Evolutionary conservation across 1,284 basidiomycete genomes (phyloP), one percentile per base, ranked within the genome.

Genomic region (Farysia itapuensis): DNA sequence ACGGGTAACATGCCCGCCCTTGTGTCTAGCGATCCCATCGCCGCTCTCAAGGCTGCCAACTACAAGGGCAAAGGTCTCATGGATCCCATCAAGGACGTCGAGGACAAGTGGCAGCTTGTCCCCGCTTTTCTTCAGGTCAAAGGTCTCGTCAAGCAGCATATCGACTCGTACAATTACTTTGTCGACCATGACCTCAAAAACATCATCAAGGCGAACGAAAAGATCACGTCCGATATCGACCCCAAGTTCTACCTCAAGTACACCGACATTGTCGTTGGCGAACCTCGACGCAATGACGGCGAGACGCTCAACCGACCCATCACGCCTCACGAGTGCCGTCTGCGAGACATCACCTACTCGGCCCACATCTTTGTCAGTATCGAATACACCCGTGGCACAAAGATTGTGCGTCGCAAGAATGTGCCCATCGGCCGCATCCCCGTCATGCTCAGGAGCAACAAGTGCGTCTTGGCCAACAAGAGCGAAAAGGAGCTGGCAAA

Each of bases 91-190:
- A 82, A 82, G 70, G 70, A 74, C 6, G 80, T 83, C 36, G 79
- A 82, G 45, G 74, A 75, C 65, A 75, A 75, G 39, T 77, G 74
- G 74, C 47, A 73, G 46, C 64, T 77, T 14, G 41, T 77, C 18
- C 74, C 73, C 18, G 74, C 74, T 23, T 77, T 70, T 39, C 45
- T 77, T 14, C 70, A 77, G 38, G 73, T 74, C 43, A 77, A 77
- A 39, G 74, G 74, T 22, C 56, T 77, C 13, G 74, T 77, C 54
- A 98, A 98, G 80, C 95, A 99, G 77, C 95, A 99, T 76, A 90
- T 98, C 68, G 96, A 99, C 79, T 97, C 93, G 8, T 99, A 95
- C 85, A 98, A 99, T 80, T 95, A 97, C 79, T 98, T 99, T 77
- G 90, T 98, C 70, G 89, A 98, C 72, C 87, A 89, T 28, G 73